Base-by-base conservation (phyloP, 805 yeast species). In the Starmerella sirachaensis region DNA sequence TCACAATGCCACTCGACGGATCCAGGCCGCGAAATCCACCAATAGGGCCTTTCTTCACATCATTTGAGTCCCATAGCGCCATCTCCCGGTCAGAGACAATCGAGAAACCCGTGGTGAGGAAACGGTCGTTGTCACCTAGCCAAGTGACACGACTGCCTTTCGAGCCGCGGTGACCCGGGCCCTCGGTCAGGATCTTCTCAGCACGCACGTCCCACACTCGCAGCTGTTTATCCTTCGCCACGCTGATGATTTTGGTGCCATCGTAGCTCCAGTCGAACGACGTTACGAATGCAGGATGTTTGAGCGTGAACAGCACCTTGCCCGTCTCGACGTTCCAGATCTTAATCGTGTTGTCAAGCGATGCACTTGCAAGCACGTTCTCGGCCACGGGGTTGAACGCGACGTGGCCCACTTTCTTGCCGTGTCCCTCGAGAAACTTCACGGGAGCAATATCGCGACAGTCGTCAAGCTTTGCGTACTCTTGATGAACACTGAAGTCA, bases 81-180 rank as follows among this genome's bases (percentile, higher is more conserved):
- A 88, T 66, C 62, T 91, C 97, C 57, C 99, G 83, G 56, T 91
- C 97, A 31, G 94, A 81, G 49, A 82, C 68, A 53, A 80, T 74
- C 19, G 94, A 83, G 58, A 91, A 91, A 1, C 99, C 99, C 7
- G 98, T 86, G 27, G 98, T 88, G 35, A 77, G 79, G 25, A 91
- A 63, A 50, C 96, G 71, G 54, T 86, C 79, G 31, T 78, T 64
- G 52, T 82, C 74, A 24, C 97, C 96, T 43, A 88, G 63, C 97
- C 98, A 91, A 12, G 72, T 74, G 27, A 83, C 79, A 58, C 97
- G 74, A 17, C 86, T 71, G 23, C 82, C 76, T 59, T 91, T 91
- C 24, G 96, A 95, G 43, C 97, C 97, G 3, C 79, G 64, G 56
- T 91, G 98, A 13, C 94, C 93, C 2, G 77, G 65, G 26, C 94